Conservation (phyloP, 208 protist species). For the Blastocrithidia nonstop region DNA sequence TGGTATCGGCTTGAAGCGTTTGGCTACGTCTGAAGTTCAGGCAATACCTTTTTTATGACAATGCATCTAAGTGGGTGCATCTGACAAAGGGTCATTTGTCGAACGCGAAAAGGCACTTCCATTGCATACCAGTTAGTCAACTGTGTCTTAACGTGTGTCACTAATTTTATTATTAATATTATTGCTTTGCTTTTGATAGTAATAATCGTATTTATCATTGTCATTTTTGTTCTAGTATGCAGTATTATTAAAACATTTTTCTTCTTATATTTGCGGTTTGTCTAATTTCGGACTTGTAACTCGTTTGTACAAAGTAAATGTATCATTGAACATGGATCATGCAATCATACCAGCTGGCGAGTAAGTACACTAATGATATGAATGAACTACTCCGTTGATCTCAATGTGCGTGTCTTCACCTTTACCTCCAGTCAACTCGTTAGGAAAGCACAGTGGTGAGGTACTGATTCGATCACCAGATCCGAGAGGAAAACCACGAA, state of each 20-base stretch:
- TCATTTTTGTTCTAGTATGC: too few species aligned
- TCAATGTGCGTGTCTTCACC: constrained; percentile 6
- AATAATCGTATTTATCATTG: constrained; percentile 1
- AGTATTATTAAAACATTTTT: too few species aligned
- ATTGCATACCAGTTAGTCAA: constrained; percentile 42
- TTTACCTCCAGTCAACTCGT: constrained; percentile 32
- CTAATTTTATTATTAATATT: neutral
- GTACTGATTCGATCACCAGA: constrained; percentile 10
- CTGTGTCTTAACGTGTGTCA: neutral
- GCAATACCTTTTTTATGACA: constrained; percentile 90
- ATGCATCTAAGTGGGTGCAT: constrained; percentile 3
- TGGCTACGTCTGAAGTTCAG: constrained; percentile 78
- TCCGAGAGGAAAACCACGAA: constrained; percentile 23
- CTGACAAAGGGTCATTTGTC: constrained; percentile 35
- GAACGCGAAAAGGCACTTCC: constrained; percentile 49
- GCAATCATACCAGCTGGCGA: constrained; percentile 93
- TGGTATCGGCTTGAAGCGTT: constrained; percentile 69
- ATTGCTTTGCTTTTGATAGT: too few species aligned
- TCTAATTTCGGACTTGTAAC: neutral
- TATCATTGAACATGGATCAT: constrained; percentile 96
- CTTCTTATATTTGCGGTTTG: too few species aligned
- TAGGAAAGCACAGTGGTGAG: constrained; percentile 32
- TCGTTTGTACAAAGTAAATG: constrained; percentile 47
- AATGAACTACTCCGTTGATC: neutral
- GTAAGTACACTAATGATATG: constrained; percentile 73